Evolutionary conservation across 1,284 basidiomycete genomes (phyloP), one percentile per base, ranked within the genome.

Genomic region (Amylostereum areolatum): DNA sequence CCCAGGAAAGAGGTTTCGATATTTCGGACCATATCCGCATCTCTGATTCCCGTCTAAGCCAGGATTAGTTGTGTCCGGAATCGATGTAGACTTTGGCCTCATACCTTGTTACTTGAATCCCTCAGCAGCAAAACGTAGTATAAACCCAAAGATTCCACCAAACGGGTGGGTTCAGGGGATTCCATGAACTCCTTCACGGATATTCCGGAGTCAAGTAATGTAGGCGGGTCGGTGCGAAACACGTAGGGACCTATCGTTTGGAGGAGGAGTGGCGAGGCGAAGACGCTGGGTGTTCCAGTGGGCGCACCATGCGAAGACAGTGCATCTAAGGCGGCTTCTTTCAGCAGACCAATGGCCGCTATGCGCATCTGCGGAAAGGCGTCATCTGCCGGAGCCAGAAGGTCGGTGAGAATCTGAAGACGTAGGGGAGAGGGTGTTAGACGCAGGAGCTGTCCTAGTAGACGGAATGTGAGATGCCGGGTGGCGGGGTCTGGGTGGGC

Each of bases 301-400:
- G 60, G 46, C 9, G 62, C 48, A 4, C 47, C 42, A 12, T 60
- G 48, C 5, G 48, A 12, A 7, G 51, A 35, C 7, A 87, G 63
- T 1, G 71, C 77, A 46, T 80, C 73, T 4, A 89, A 62, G 1
- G 82, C 66, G 1, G 78, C 76, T 48, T 87, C 83, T 60, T 83
- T 86, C 2, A 86, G 69, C 4, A 89, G 67, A 0, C 81, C 80
- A 2, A 89, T 70, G 0, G 81, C 75, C 0, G 85, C 82, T 0
- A 79, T 75, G 7, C 80, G 72, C 73, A 89, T 82, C 57, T 83
- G 81, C 0, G 80, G 80, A 43, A 77, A 75, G 12, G 73, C 65
- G 6, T 62, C 60, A 45, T 76, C 68, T 12, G 56, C 51, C 6
- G 67, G 66, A 2, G 75, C 69, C 10, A 86, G 68, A 27, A 72